A percentile compares a stretch with the other conserved stretches of the same genome.
Conservation (phyloP, 2,329 filamentous ascomycete genomes). For the Sporothrix curviconia region DNA sequence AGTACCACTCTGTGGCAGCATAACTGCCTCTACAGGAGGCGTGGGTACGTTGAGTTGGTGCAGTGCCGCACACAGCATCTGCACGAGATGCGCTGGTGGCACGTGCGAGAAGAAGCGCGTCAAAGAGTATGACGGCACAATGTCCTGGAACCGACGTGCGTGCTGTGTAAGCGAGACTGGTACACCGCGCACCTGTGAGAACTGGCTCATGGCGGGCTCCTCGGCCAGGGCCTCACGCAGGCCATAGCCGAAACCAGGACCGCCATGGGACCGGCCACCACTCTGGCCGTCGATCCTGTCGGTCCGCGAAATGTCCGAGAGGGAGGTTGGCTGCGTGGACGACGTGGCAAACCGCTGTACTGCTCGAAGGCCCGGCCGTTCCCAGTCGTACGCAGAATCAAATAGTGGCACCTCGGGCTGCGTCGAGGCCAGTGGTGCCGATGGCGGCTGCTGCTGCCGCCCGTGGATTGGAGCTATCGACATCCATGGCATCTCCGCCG, state of each 20-base stretch:
- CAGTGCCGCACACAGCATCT: conserved; percentile 72
- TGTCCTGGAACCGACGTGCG: conserved; percentile 81
- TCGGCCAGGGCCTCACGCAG: conserved; percentile 62
- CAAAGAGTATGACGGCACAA: conserved; percentile 78
- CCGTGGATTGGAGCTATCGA: conserved; percentile 52
- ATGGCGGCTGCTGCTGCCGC: conserved; percentile 55
- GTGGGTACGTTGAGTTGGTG: conserved; percentile 75
- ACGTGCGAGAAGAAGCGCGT: conserved; percentile 89
- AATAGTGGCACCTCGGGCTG: conserved; percentile 63
- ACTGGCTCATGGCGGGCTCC: conserved; percentile 82
- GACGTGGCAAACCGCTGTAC: conserved; percentile 37
- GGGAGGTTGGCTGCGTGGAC: conserved; percentile 43
- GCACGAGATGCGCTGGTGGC: conserved; percentile 65
- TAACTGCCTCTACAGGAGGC: conserved; percentile 43
- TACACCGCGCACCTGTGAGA: conserved; percentile 70
- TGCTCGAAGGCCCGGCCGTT: conserved; percentile 59
- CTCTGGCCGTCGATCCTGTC: conserved; percentile 23
- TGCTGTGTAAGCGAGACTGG: conserved; percentile 82
- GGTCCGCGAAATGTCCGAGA: conserved; percentile 32
- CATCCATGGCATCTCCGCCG: conserved; percentile 57
- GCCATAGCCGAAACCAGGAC: conserved; percentile 10
- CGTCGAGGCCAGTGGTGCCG: conserved; percentile 30
- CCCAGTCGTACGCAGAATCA: conserved; percentile 81
- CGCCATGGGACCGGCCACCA: conserved; percentile 18
- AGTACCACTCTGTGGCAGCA: not conserved